phyloP scores from a whole-genome alignment of 805 yeast genomes.

The Myxozyma sirexii region DNA sequence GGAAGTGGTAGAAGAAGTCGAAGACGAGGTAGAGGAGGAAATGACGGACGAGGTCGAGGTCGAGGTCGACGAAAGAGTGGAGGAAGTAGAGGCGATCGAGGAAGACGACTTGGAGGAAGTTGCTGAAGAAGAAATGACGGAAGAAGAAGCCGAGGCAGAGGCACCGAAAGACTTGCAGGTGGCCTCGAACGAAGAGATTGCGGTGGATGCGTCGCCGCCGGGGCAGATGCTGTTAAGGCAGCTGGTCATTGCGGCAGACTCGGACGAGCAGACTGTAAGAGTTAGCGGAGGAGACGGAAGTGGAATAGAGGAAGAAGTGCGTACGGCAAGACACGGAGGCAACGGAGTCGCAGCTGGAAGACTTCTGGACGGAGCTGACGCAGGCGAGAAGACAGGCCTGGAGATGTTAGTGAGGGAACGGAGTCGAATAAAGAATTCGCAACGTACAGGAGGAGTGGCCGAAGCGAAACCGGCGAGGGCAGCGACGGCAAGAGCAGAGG shows the following conservation, averaged over 20 bases:
- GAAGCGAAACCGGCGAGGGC: slow-evolving; percentile 24
- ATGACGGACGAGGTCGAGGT: slow-evolving; percentile 30
- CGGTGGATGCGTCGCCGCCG: slow-evolving; percentile 57
- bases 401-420: neutral
- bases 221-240: slow-evolving; percentile 78
- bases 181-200: slow-evolving; percentile 58
- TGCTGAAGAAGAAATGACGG: slow-evolving; percentile 29
- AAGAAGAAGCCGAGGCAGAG: slow-evolving; percentile 17
- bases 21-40: slow-evolving; percentile 38
- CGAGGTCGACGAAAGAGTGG: slow-evolving; percentile 29
- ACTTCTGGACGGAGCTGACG: slow-evolving; percentile 67
- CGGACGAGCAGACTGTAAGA: slow-evolving; percentile 55
- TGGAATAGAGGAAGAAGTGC: neutral
- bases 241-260: slow-evolving; percentile 54
- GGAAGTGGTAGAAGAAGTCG: slow-evolving; percentile 35
- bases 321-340: slow-evolving; percentile 61
- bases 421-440: neutral
- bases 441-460: slow-evolving; percentile 74
- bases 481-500: slow-evolving; percentile 47
- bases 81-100: slow-evolving; percentile 13
- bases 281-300: neutral
- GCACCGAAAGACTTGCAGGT: slow-evolving; percentile 26
- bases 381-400: slow-evolving; percentile 80
- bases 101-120: slow-evolving; percentile 31
- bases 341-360: slow-evolving; percentile 58